Conservation (phyloP, 139 green algal species). For the Coelastrella sp. region DNA sequence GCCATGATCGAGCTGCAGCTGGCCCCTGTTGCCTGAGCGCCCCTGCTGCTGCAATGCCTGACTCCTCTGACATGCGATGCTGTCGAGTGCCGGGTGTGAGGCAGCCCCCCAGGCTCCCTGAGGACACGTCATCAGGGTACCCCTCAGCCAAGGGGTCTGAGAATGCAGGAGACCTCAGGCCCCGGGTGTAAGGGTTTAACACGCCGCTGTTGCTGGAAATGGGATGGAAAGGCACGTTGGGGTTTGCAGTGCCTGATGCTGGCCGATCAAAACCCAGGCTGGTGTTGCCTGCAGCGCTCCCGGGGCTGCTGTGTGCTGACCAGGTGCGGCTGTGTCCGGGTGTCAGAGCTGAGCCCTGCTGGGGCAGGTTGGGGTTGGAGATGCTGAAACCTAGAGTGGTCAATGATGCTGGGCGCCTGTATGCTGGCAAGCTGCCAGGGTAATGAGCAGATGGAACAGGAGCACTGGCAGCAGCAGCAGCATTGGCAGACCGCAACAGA, state of each 20-base stretch:
- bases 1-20: neutral
- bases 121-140: constrained; percentile 25
- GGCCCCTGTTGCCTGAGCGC: neutral
- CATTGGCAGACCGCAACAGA: neutral
- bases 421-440: neutral
- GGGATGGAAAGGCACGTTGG: too few relatives aligned
- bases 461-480: neutral
- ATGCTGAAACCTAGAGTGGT: neutral
- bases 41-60: constrained; percentile 1
- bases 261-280: neutral
- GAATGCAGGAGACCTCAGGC: constrained; percentile 8
- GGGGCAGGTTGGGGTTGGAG: neutral
- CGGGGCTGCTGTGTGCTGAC: neutral
- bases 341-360: neutral
- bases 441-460: too few relatives aligned
- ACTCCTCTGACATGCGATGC: neutral
- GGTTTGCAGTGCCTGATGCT: neutral
- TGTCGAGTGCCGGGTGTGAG: neutral
- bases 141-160: constrained; percentile 25
- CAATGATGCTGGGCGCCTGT: neutral
- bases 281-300: neutral
- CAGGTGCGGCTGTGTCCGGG: neutral
- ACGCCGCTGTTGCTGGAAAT: neutral
- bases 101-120: neutral
- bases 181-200: neutral